Evolutionary conservation across 352 stramenopile genomes (phyloP).

Genomic region (Globisporangium acanthophoron): DNA sequence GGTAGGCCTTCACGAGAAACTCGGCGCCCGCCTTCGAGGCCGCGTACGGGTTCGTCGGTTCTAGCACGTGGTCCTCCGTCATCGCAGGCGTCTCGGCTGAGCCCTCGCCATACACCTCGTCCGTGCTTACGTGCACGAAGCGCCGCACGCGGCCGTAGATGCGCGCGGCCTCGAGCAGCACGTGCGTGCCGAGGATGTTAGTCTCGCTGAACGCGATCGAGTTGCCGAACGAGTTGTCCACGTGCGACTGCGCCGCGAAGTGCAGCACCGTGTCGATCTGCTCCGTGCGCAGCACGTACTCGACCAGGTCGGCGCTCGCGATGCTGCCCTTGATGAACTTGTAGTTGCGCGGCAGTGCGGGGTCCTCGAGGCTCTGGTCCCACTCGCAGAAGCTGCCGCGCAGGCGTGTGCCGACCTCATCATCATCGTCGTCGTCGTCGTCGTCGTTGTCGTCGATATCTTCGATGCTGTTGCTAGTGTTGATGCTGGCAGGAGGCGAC

Average conservation of each 20-base stretch:
- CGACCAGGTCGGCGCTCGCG: conserved; percentile 90
- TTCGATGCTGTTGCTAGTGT: not conserved
- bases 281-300: conserved; percentile 92
- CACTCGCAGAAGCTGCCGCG: conserved; percentile 58
- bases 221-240: conserved; percentile 99
- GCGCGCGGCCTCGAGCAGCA: conserved; percentile 95
- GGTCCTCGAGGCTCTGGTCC: conserved; percentile 16
- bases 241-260: conserved; percentile 97
- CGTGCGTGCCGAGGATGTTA: conserved; percentile 98
- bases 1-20: conserved; percentile 95
- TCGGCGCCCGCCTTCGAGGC: conserved; percentile 98
- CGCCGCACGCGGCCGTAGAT: conserved; percentile 76
- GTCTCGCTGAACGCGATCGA: conserved; percentile 97
- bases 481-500: not conserved
- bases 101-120: conserved; percentile 98
- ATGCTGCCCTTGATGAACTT: conserved; percentile 96
- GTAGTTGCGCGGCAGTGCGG: conserved; percentile 9
- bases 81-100: conserved; percentile 88
- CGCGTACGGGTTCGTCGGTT: conserved; percentile 97
- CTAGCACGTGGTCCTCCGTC: conserved; percentile 92
- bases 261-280: conserved; percentile 98
- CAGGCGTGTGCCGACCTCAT: conserved; percentile 33
- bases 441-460: not conserved
- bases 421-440: conserved; percentile 19
- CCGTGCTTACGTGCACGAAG: conserved; percentile 98